Base-by-base conservation (phyloP, 768 basidiomycete genomes). In the Kwoniella sp. region DNA sequence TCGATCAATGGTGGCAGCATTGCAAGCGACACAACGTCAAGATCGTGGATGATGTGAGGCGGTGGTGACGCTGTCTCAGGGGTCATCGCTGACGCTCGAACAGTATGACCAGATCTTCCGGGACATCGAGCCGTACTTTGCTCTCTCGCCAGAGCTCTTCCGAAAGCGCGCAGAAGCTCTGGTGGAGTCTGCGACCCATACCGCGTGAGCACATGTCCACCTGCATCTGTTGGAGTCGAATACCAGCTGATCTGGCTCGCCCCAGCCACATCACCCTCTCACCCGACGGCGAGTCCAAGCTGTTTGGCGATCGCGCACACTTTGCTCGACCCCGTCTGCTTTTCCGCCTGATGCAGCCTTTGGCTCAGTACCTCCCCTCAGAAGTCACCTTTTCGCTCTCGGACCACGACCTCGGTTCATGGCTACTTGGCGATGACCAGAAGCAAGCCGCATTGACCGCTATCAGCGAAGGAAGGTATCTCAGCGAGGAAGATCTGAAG, bases 1-100 rank as follows among this genome's bases (percentile, higher is more conserved):
- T 98, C 59, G 91, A 90, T 66, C 75, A 79, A 20, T 96, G 93
- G 92, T 93, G 85, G 83, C 69, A 74, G 44, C 95, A 88, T 72
- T 85, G 84, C 19, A 76, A 79, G 73, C 76, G 82, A 50, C 80
- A 88, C 73, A 75, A 81, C 2, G 84, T 88, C 47, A 82, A 84
- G 65, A 82, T 98, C 74, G 77, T 87, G 0, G 93, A 98, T 70
- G 93, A 98, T 48, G 69, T 71, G 57, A 58, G 69, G 62, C 12
- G 22, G 28, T 41, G 12, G 5, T 20, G 17, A 40, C 25, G 27
- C 34, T 3, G 25, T 32, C 8, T 45, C 17, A 28, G 14, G 28
- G 27, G 25, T 29, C 17, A 17, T 10, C 15, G 27, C 38, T 50
- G 42, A 46, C 29, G 26, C 14, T 27, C 22, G 36, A 37, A 7